Conservation (phyloP, 805 yeast genomes). For the Diddensiella caesifluorescens region DNA sequence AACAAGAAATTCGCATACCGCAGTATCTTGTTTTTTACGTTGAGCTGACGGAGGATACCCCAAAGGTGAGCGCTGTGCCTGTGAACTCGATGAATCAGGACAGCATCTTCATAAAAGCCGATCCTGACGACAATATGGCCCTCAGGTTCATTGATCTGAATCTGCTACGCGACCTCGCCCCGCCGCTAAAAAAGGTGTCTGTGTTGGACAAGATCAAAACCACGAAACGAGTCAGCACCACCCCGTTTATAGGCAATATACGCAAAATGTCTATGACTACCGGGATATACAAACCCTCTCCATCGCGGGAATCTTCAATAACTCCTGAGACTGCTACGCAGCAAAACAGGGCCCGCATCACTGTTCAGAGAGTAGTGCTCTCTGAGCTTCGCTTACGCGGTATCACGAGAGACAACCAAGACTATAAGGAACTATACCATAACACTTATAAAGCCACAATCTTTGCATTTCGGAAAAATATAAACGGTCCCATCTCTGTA, state of each 20-base stretch:
- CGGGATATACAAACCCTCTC: neutral
- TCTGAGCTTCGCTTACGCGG: slow-evolving; percentile 36
- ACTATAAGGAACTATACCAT: slow-evolving; percentile 28
- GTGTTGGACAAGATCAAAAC: no score
- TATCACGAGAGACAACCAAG: slow-evolving; percentile 22
- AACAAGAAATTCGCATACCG: no score
- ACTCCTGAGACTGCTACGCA: neutral
- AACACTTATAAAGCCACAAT: slow-evolving; percentile 26
- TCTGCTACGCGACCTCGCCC: no score
- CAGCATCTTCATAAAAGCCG: no score
- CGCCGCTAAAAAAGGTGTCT: neutral
- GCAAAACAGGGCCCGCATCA: slow-evolving; percentile 10
- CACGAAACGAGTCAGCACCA: neutral
- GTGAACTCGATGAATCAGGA: no score
- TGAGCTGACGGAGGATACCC: no score
- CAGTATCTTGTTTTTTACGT: no score
- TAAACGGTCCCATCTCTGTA: slow-evolving; percentile 6
- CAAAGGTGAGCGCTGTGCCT: no score
- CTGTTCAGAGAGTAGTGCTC: slow-evolving; percentile 29
- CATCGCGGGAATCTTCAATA: slow-evolving; percentile 4
- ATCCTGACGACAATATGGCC: no score
- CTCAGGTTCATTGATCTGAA: no score
- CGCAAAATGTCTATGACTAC: neutral
- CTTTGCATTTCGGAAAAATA: slow-evolving; percentile 25
- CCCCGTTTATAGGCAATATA: slow-evolving; percentile 10